phyloP scores from a whole-genome alignment of 2,329 filamentous ascomycete species.

The Arthrobotrys sinensis region DNA sequence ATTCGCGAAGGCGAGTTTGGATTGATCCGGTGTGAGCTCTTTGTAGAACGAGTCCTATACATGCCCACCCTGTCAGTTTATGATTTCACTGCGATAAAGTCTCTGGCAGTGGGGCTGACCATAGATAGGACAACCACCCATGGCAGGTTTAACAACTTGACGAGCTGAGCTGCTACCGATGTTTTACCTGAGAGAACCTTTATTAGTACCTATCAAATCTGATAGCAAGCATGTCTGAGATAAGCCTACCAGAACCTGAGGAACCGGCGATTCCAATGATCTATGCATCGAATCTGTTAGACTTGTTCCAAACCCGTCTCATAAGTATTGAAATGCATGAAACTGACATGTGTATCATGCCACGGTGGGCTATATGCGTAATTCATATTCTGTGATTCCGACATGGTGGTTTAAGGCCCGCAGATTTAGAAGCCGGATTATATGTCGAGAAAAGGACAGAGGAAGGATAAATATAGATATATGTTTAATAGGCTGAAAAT shows the following conservation, averaged over 20 bases:
- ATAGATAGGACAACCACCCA: slow-evolving; percentile 99
- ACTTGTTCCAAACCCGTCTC: not conserved
- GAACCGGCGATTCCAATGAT: slow-evolving; percentile 97
- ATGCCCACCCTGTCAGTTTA: slow-evolving; percentile 11
- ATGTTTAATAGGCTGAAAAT: not conserved
- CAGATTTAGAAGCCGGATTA: not conserved
- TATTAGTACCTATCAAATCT: slow-evolving; percentile 15
- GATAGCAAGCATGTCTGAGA: not conserved
- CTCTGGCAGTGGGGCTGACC: slow-evolving; percentile 72
- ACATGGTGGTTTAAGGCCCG: slow-evolving; percentile 54
- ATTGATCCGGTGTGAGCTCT: slow-evolving; percentile 83
- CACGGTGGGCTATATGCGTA: slow-evolving; percentile 86
- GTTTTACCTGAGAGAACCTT: slow-evolving; percentile 77
- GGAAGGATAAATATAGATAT: not conserved
- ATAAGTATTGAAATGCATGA: not conserved
- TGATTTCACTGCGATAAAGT: not conserved
- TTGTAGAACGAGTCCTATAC: slow-evolving; percentile 96
- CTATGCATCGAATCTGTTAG: slow-evolving; percentile 45
- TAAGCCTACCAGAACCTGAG: slow-evolving; percentile 79
- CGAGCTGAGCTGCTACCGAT: slow-evolving; percentile 91
- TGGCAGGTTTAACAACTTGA: slow-evolving; percentile 88
- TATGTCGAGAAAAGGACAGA: not conserved
- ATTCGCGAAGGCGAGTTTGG: slow-evolving; percentile 84
- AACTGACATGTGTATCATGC: slow-evolving; percentile 81
- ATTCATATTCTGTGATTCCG: slow-evolving; percentile 70